Percentiles rank a stretch among this genome's conserved stretches.
These are phyloP conservation scores for Fragilaria crotonensis DNA, from an alignment of 108 stramenopile genomes.

Conservation along the genomic window DNA sequence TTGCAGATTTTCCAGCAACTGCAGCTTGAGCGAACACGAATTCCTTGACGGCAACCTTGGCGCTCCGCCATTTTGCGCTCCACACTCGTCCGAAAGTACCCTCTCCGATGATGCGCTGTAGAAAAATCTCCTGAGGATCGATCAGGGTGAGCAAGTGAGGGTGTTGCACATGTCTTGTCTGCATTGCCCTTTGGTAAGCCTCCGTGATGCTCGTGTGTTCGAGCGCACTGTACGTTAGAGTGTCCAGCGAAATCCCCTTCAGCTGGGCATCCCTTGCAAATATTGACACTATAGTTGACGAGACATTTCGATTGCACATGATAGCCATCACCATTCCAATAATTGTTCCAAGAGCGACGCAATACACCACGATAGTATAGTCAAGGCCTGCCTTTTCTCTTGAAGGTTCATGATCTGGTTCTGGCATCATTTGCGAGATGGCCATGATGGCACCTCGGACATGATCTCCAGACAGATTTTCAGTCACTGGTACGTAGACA, in stretches of 20 bases:
- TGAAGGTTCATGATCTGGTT: constrained; percentile 28
- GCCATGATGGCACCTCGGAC: constrained; percentile 82
- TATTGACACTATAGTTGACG: constrained; percentile 47
- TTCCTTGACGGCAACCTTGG: constrained; percentile 96
- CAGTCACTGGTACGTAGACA: constrained; percentile 58
- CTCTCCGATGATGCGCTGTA: constrained; percentile 95
- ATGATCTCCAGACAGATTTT: constrained; percentile 46
- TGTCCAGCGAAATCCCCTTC: constrained; percentile 80
- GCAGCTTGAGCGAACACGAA: constrained; percentile 98
- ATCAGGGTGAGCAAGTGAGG: constrained; percentile 87
- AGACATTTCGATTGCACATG: constrained; percentile 70
- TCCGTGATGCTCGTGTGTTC: constrained; percentile 68
- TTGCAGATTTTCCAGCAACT: constrained; percentile 88
- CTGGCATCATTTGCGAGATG: constrained; percentile 73
- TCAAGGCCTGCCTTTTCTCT: constrained; percentile 23
- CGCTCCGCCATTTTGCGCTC: constrained; percentile 92
- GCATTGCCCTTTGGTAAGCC: constrained; percentile 83
- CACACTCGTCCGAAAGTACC: constrained; percentile 97
- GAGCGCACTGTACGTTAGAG: constrained; percentile 68
- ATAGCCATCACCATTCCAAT: constrained; percentile 75
- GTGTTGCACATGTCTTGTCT: constrained; percentile 81
- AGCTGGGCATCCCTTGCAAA: constrained; percentile 47
- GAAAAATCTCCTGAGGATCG: constrained; percentile 93
- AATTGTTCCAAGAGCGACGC: constrained; percentile 63
- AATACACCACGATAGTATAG: constrained; percentile 74